A percentile compares a stretch with the other conserved stretches of the same genome.
phyloP scores from a whole-genome alignment of 2,329 filamentous ascomycete species.

The Fusarium robinianum region DNA sequence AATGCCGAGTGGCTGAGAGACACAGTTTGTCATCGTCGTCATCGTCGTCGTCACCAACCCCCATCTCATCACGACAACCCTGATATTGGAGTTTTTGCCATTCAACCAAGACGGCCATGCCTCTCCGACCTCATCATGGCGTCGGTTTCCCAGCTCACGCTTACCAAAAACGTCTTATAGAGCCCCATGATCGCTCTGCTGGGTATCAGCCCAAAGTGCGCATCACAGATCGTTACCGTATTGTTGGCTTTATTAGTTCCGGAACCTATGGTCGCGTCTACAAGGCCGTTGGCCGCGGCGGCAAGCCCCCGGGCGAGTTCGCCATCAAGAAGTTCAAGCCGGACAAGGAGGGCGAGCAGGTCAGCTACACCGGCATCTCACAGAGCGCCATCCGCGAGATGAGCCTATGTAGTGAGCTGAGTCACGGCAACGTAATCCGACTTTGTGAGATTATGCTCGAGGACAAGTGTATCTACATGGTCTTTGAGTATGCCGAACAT shows the following conservation, averaged over 20 bases:
- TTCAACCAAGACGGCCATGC: slow-evolving; percentile 35
- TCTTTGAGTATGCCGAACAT: slow-evolving; percentile 98
- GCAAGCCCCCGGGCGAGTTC: slow-evolving; percentile 69
- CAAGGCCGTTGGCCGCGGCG: slow-evolving; percentile 76
- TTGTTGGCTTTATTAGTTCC: slow-evolving; percentile 97
- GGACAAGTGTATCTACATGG: slow-evolving; percentile 99
- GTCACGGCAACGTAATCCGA: slow-evolving; percentile 85
- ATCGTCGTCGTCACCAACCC: not conserved
- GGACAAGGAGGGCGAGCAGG: slow-evolving; percentile 93
- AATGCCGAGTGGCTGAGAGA: slow-evolving; percentile 31
- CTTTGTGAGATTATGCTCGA: slow-evolving; percentile 95
- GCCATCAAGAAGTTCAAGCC: slow-evolving; percentile 99
- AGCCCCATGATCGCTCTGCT: slow-evolving; percentile 57
- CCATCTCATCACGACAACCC: not conserved
- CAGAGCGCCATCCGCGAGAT: slow-evolving; percentile 97
- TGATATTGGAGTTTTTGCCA: not conserved
- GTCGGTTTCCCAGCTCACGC: slow-evolving; percentile 35
- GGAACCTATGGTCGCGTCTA: slow-evolving; percentile 98
- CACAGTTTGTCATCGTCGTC: not conserved
- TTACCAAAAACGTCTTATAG: slow-evolving; percentile 48
- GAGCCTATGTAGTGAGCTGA: slow-evolving; percentile 91
- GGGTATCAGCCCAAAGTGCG: slow-evolving; percentile 78
- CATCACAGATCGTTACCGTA: slow-evolving; percentile 91
- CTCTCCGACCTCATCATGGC: slow-evolving; percentile 42
- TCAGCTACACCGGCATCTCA: slow-evolving; percentile 96